Evolutionary conservation across 1,284 basidiomycete genomes (phyloP), one percentile per base, ranked within the genome.

Genomic region (Singerocomus inundabilis): DNA sequence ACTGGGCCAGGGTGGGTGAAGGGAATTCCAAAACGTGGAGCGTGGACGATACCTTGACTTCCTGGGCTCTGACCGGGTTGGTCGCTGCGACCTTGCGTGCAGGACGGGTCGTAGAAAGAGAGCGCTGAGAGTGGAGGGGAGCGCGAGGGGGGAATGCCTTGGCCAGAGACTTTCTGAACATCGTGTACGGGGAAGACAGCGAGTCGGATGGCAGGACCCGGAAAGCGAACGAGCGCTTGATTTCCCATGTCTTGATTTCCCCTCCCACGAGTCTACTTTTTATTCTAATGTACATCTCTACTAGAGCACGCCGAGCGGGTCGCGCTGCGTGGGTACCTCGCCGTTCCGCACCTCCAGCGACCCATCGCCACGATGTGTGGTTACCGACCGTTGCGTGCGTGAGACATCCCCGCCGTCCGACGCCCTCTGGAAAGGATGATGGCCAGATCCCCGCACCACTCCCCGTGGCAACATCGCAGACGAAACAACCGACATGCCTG

Each of bases 21-120:
- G 44, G 28, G 49, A 36, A 55, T 41, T 42, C 35, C 21, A 31
- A 46, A 44, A 41, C 33, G 45, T 50, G 52, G 44, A 52, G 54
- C 37, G 24, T 40, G 34, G 28, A 39, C 35, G 68, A 35, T 63
- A 85, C 91, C 77, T 85, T 79, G 64, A 87, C 89, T 72, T 93
- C 85, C 72, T 93, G 80, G 26, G 92, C 92, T 67, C 84, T 89
- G 55, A 88, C 78, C 26, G 91, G 88, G 66, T 82, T 88, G 36
- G 86, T 86, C 36, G 84, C 82, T 54, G 85, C 84, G 61, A 93
- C 78, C 62, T 77, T 81, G 53, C 74, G 71, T 24, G 76, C 78
- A 38, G 80, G 70, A 11, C 79, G 68, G 7, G 88, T 82, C 4
- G 80, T 73, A 61, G 82, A 78, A 69, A 91, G 90, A 6, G 80